Conservation (phyloP, 306 rosid species). For the Sphenostylis stenocarpa region DNA sequence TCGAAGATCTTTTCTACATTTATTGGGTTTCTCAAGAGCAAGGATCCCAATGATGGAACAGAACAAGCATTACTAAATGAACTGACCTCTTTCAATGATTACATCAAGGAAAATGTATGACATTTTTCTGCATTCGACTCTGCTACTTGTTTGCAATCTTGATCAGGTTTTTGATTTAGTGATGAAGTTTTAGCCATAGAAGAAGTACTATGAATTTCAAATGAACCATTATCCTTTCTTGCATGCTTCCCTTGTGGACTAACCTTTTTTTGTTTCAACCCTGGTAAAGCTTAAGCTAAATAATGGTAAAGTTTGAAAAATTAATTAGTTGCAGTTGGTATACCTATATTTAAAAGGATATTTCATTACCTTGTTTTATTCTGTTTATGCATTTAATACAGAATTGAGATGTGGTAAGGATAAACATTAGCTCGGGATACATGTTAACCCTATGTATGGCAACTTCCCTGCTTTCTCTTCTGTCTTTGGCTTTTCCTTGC, state of each 20-base stretch:
- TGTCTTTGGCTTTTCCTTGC: not conserved
- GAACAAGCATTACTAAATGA: conserved; percentile 76
- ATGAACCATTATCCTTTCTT: conserved; percentile 1
- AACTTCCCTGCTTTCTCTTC: not conserved
- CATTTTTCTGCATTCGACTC: conserved; percentile 17
- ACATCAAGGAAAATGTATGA: conserved; percentile 83
- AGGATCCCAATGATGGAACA: conserved; percentile 83
- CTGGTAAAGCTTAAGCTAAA: conserved; percentile 12
- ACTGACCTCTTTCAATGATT: conserved; percentile 72
- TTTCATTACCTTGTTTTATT: not conserved
- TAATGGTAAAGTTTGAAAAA: not conserved
- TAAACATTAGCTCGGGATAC: not conserved
- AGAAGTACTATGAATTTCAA: not conserved
- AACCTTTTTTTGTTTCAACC: not conserved
- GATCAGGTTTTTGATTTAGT: not conserved
- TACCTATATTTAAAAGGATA: not conserved
- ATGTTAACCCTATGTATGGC: not conserved
- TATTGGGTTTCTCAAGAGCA: conserved; percentile 94
- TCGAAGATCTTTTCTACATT: conserved; percentile 89
- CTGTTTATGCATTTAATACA: not conserved
- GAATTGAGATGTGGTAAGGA: not conserved
- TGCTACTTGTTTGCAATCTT: conserved; percentile 21
- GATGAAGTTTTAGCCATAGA: not conserved
- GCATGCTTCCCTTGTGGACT: not conserved
- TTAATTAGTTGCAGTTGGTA: not conserved